A percentile compares a stretch with the other conserved stretches of the same genome.
Conservation (phyloP, 2,329 filamentous ascomycete species). For the Cytospora schulzeri region DNA sequence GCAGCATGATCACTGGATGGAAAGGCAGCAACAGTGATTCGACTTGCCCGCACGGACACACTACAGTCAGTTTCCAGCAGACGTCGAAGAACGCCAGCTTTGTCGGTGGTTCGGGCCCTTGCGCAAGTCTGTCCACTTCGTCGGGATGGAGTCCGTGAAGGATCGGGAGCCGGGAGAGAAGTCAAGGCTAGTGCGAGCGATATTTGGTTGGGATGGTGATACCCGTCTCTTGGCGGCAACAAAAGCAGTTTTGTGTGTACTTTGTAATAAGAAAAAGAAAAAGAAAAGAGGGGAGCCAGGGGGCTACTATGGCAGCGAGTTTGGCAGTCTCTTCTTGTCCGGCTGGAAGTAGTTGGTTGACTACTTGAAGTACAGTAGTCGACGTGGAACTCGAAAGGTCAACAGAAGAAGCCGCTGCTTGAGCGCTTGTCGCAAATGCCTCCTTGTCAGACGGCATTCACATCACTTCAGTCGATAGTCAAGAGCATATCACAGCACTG, state of each 20-base stretch:
- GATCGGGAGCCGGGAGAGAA: not conserved
- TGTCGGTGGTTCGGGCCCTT: slow-evolving; percentile 23
- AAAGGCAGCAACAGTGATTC: slow-evolving; percentile 10
- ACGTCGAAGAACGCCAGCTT: slow-evolving; percentile 8
- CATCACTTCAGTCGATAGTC: not conserved
- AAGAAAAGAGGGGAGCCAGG: not conserved
- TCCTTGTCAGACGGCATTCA: not conserved
- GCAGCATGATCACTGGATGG: slow-evolving; percentile 23
- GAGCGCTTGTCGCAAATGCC: not conserved
- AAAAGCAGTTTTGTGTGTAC: not conserved
- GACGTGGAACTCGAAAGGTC: not conserved
- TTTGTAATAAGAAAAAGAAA: not conserved
- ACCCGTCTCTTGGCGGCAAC: not conserved
- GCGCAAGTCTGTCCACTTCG: slow-evolving; percentile 4
- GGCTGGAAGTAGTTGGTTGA: not conserved
- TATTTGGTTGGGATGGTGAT: not conserved
- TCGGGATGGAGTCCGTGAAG: not conserved
- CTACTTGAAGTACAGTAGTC: not conserved
- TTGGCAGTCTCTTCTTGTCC: not conserved
- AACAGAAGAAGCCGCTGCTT: not conserved
- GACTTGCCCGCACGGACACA: slow-evolving; percentile 20
- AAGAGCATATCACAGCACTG: not conserved
- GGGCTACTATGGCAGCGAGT: not conserved
- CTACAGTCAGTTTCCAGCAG: slow-evolving; percentile 5
- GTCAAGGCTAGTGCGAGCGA: not conserved